Percentiles rank a stretch among this genome's conserved stretches.
Evolutionary conservation across 345 rosid species (phyloP).

Genomic region (Eutrema yunnanense): DNA sequence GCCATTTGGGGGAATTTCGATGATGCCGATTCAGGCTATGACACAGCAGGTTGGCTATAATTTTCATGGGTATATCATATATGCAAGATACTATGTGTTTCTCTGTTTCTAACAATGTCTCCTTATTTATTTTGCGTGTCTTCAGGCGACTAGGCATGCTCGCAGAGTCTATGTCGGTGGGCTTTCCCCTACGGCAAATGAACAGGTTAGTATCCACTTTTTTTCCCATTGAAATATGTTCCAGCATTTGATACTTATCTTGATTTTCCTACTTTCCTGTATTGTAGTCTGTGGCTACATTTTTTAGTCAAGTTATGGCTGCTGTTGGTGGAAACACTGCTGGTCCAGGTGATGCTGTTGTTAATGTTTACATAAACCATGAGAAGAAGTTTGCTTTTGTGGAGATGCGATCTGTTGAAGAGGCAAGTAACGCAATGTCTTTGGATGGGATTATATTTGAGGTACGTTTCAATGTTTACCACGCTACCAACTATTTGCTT

Average conservation of each 20-base stretch:
- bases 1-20: constrained; percentile 68
- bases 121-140: not conserved
- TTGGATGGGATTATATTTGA: constrained; percentile 90
- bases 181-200: constrained; percentile 84
- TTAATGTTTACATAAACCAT: constrained; percentile 86
- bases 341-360: constrained; percentile 98
- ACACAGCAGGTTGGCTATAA: constrained; percentile 75
- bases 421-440: constrained; percentile 98
- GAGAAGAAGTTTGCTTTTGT: constrained; percentile 98
- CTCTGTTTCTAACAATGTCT: constrained; percentile 6
- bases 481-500: not conserved
- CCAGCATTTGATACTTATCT: not conserved
- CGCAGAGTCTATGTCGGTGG: constrained; percentile 97
- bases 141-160: constrained; percentile 95
- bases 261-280: constrained; percentile 14
- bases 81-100: not conserved
- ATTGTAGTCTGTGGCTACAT: constrained; percentile 78
- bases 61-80: not conserved
- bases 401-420: constrained; percentile 97
- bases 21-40: constrained; percentile 96
- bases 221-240: not conserved
- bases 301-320: constrained; percentile 90
- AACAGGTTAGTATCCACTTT: constrained; percentile 49
- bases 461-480: constrained; percentile 33
- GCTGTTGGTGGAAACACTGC: constrained; percentile 95